phyloP scores from a whole-genome alignment of 441 rosid species.

The Populus hybrid region DNA sequence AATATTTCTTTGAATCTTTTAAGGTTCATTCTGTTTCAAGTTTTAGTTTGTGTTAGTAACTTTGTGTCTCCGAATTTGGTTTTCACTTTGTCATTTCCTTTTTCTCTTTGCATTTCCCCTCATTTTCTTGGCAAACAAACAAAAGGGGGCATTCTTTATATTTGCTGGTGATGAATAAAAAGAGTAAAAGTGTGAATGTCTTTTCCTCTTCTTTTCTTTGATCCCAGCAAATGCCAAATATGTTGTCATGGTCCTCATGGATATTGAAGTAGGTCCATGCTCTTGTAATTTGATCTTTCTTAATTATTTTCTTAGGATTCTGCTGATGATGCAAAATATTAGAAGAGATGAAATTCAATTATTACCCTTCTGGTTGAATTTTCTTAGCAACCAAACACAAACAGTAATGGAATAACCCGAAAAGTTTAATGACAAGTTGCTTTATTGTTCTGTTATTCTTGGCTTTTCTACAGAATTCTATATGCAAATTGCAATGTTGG shows the following conservation, averaged over 20 bases:
- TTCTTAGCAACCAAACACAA: constrained; percentile 35
- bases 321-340: not conserved
- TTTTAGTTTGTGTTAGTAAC: not conserved
- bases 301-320: not conserved
- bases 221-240: not conserved
- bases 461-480: constrained; percentile 20
- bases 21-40: not conserved
- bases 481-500: constrained; percentile 32
- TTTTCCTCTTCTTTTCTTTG: not conserved
- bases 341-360: not conserved
- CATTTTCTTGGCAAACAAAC: constrained; percentile 5
- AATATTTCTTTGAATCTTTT: not conserved
- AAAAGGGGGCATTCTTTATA: not conserved
- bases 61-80: not conserved
- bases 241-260: not conserved
- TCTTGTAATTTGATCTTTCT: not conserved
- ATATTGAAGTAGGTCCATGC: constrained; percentile 5
- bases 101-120: not conserved
- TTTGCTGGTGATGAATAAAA: not conserved
- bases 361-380: constrained; percentile 24
- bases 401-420: constrained; percentile 11
- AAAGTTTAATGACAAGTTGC: constrained; percentile 5
- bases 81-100: not conserved
- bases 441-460: constrained; percentile 18
- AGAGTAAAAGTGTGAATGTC: not conserved